Conservation (phyloP, 305 asterid species). For the Andrographis paniculata region DNA sequence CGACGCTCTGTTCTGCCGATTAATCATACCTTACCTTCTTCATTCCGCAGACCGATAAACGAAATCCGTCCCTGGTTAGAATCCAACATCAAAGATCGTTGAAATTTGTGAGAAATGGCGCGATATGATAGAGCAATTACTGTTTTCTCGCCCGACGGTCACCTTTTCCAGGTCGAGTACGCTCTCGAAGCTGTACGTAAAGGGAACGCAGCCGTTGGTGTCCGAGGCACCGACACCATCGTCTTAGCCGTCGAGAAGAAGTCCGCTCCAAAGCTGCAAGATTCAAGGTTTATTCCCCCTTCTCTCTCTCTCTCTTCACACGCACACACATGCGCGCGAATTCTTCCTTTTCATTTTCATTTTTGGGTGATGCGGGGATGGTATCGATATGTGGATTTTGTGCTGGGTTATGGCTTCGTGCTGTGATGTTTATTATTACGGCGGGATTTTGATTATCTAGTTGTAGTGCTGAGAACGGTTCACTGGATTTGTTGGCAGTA, state of each 20-base stretch:
- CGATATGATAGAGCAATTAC: constrained; percentile 92
- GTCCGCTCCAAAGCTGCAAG: constrained; percentile 93
- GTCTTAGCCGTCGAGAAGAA: constrained; percentile 95
- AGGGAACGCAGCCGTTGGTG: constrained; percentile 96
- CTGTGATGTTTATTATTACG: not conserved
- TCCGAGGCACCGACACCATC: constrained; percentile 82
- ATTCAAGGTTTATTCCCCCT: constrained; percentile 52
- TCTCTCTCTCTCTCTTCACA: constrained; percentile 6
- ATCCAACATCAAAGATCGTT: no score
- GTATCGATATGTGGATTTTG: no score
- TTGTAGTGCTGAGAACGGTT: not conserved
- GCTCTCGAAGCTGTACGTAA: constrained; percentile 98
- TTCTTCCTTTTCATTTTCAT: not conserved
- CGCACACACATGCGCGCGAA: not conserved
- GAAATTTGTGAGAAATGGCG: constrained; percentile 66
- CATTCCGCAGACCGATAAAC: no score
- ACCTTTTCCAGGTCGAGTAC: constrained; percentile 90
- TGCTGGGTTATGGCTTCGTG: not conserved
- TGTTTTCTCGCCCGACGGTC: constrained; percentile 96
- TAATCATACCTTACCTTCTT: no score
- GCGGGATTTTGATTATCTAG: not conserved
- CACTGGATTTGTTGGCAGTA: not conserved
- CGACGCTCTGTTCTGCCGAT: not conserved
- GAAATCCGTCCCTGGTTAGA: no score
- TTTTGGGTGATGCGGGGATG: not conserved